These are phyloP conservation scores for Rhizopogon vinicolor DNA, from an alignment of 768 basidiomycete genomes.

Conservation along the genomic window DNA sequence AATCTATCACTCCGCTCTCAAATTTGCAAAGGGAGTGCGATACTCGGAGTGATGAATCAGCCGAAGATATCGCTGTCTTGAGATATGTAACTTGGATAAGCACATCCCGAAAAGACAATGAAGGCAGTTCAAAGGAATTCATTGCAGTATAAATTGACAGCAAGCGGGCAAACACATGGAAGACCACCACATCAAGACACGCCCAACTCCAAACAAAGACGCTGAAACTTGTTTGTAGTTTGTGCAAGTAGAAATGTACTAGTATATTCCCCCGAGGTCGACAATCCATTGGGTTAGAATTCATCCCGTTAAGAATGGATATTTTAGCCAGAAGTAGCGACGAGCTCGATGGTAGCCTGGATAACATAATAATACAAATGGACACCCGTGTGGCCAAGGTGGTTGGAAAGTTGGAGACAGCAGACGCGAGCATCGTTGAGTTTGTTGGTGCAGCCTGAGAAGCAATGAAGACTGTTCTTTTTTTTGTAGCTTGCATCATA, in stretches of 20 bases:
- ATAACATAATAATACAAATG: too few relatives aligned
- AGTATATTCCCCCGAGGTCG: conserved; percentile 26
- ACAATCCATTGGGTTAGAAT: conserved; percentile 58
- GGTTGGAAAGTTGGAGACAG: too few relatives aligned
- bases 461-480: background rate
- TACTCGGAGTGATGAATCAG: too few relatives aligned
- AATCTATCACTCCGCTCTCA: too few relatives aligned
- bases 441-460: background rate
- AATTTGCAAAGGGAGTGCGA: too few relatives aligned
- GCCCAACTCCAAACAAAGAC: conserved; percentile 14
- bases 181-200: conserved; percentile 4
- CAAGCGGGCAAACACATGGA: conserved; percentile 16
- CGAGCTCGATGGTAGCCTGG: too few relatives aligned
- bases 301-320: conserved; percentile 43
- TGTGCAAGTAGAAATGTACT: conserved; percentile 20
- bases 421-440: background rate
- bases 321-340: conserved; percentile 39
- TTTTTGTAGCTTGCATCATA: background rate
- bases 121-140: conserved; percentile 31
- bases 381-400: too few relatives aligned
- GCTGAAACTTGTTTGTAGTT: conserved; percentile 16
- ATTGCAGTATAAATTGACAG: conserved; percentile 27
- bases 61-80: too few relatives aligned
- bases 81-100: too few relatives aligned
- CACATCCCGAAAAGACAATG: conserved; percentile 54